phyloP scores from a whole-genome alignment of 2,329 filamentous ascomycete species.

The Penicillium sp. region DNA sequence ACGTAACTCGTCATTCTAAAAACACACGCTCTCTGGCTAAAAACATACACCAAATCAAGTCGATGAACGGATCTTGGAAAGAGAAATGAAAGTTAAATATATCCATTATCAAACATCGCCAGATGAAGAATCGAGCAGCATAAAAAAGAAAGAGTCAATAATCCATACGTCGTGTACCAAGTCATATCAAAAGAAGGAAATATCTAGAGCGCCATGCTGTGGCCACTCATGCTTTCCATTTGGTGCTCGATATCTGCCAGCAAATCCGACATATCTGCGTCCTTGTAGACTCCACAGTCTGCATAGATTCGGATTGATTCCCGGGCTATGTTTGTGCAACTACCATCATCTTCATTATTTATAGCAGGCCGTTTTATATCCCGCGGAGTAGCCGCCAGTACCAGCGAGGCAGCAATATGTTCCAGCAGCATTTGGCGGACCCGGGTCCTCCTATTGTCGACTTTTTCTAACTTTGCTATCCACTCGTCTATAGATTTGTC shows the following conservation, averaged over 20 bases:
- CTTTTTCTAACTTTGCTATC: conserved; percentile 73
- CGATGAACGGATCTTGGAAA: not conserved
- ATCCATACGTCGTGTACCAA: not conserved
- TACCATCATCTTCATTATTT: conserved; percentile 28
- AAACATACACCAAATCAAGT: not conserved
- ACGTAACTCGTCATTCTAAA: not conserved
- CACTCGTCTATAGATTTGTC: conserved; percentile 77
- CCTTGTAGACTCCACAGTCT: conserved; percentile 57
- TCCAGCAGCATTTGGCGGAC: conserved; percentile 77
- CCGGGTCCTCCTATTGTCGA: conserved; percentile 70
- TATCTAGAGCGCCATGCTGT: not conserved
- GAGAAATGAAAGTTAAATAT: not conserved
- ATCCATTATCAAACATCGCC: not conserved
- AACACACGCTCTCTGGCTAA: not conserved
- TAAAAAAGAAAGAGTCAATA: not conserved
- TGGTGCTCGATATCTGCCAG: conserved; percentile 64
- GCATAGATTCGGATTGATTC: conserved; percentile 67
- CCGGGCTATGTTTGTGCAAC: conserved; percentile 14
- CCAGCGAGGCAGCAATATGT: conserved; percentile 70
- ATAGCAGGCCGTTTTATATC: conserved; percentile 51
- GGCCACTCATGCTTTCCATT: conserved; percentile 43
- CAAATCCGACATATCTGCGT: conserved; percentile 63
- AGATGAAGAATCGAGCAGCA: not conserved
- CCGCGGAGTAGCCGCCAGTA: conserved; percentile 38
- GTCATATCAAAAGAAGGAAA: not conserved